Evolutionary conservation across 768 basidiomycete species (phyloP).

Genomic region (Suillus decipiens): DNA sequence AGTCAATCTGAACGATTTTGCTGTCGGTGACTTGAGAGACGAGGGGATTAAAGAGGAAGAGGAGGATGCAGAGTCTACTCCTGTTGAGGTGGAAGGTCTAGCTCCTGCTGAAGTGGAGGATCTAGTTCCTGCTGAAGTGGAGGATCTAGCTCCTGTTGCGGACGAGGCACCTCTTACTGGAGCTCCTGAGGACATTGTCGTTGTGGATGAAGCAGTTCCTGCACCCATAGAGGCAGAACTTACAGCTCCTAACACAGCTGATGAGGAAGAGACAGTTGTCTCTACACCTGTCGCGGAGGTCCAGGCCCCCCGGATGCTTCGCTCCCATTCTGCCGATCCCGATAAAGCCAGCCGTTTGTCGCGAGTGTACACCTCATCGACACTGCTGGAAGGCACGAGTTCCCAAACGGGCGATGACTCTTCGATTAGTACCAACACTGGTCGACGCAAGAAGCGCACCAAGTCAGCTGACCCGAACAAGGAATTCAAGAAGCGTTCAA

Average conservation of each 20-base stretch:
- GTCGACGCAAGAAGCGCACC: conserved; percentile 55
- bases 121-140: conserved; percentile 9
- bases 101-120: conserved; percentile 8
- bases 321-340: conserved; percentile 83
- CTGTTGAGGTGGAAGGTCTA: conserved; percentile 9
- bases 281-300: conserved; percentile 42
- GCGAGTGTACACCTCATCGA: conserved; percentile 58
- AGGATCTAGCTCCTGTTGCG: conserved; percentile 8
- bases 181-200: conserved; percentile 11
- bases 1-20: conserved; percentile 17
- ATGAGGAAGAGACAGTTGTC: conserved; percentile 32
- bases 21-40: conserved; percentile 21
- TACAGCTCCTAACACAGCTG: conserved; percentile 23
- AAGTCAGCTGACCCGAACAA: conserved; percentile 51
- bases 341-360: conserved; percentile 60
- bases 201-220: conserved; percentile 11
- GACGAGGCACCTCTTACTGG: conserved; percentile 13
- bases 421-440: conserved; percentile 60
- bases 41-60: conserved; percentile 30
- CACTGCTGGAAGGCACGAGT: conserved; percentile 51
- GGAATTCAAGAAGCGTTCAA: conserved; percentile 49
- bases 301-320: conserved; percentile 53
- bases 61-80: conserved; percentile 19
- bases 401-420: conserved; percentile 71
- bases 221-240: conserved; percentile 24